phyloP scores from a whole-genome alignment of 345 rosid species.

The Rhodomyrtus tomentosa region DNA sequence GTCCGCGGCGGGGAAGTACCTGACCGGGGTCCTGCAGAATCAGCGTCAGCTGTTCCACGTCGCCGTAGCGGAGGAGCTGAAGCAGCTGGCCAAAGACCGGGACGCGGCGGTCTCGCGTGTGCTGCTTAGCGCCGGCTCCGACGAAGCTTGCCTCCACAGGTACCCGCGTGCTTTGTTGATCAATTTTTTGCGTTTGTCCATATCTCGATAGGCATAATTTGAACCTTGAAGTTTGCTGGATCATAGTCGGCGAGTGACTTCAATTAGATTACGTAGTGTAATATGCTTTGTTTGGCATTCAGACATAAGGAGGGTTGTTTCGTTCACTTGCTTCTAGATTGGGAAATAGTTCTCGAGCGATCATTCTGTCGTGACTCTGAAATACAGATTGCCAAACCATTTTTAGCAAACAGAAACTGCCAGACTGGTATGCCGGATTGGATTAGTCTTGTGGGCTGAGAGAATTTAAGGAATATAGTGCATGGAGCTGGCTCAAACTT shows the following conservation, averaged over 20 bases:
- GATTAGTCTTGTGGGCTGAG: neutral
- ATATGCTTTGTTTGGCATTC: neutral
- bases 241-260: neutral
- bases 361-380: neutral
- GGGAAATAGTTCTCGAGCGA: neutral
- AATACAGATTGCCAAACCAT: neutral
- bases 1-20: slow-evolving; percentile 57
- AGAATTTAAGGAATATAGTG: neutral
- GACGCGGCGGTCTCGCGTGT: slow-evolving; percentile 50
- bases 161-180: neutral
- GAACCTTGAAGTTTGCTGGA: neutral
- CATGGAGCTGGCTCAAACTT: neutral
- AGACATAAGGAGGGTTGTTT: neutral
- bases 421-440: neutral
- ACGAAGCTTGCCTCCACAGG: slow-evolving; percentile 80
- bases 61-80: slow-evolving; percentile 70
- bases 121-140: slow-evolving; percentile 50
- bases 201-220: neutral
- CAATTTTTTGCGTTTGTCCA: neutral
- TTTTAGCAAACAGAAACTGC: neutral
- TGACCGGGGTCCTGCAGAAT: slow-evolving; percentile 63
- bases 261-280: neutral
- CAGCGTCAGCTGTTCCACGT: slow-evolving; percentile 63
- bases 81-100: slow-evolving; percentile 50
- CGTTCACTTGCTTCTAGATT: neutral